Conservation (phyloP, 192 early-diverging fungal species). For the Neocallimastix lanati region DNA sequence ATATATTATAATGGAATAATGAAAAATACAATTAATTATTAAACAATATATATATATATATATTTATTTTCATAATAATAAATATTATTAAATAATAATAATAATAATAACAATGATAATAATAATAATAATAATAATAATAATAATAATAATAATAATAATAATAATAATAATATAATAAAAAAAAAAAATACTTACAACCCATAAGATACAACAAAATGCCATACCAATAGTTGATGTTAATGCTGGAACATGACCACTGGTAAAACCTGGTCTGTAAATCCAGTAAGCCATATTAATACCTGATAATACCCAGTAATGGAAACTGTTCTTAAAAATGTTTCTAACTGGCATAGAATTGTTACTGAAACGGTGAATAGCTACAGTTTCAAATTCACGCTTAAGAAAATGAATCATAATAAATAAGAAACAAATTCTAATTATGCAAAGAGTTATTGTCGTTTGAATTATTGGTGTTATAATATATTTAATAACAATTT, state of each 20-base stretch:
- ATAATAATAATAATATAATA: too few relatives aligned
- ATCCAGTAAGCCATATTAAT: slow-evolving; percentile 69
- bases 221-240: slow-evolving; percentile 19
- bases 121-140: too few relatives aligned
- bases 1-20: too few relatives aligned
- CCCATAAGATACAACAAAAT: slow-evolving; percentile 26
- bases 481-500: too few relatives aligned
- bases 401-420: slow-evolving; percentile 75
- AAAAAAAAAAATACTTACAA: slow-evolving; percentile 29
- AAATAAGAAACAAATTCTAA: slow-evolving; percentile 41
- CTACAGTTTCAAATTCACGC: slow-evolving; percentile 79
- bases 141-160: too few relatives aligned
- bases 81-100: too few relatives aligned
- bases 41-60: too few relatives aligned
- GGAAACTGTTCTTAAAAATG: slow-evolving; percentile 84
- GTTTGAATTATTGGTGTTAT: too few relatives aligned
- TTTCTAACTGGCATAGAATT: slow-evolving; percentile 91
- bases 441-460: background rate
- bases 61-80: too few relatives aligned
- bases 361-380: slow-evolving; percentile 79
- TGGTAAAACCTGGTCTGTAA: slow-evolving; percentile 59
- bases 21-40: too few relatives aligned
- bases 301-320: slow-evolving; percentile 81
- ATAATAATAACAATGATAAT: too few relatives aligned
- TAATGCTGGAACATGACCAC: slow-evolving; percentile 20